Conservation (phyloP, 768 basidiomycete species). For the Hydnomerulius pinastri region DNA sequence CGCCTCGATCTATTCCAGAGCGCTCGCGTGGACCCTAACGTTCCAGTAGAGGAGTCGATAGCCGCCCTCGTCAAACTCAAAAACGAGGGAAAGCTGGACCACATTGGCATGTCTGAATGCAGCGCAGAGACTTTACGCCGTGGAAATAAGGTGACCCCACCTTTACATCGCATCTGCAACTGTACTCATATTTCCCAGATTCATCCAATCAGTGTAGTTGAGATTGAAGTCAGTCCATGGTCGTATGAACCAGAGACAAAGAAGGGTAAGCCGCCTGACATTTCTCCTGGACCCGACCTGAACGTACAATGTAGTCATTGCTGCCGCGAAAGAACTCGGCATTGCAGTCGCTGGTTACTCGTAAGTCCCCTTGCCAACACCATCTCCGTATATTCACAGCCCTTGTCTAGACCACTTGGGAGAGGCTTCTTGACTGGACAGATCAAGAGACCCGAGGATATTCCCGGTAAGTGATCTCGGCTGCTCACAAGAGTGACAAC, state of each 20-base stretch:
- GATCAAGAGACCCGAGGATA: constrained; percentile 41
- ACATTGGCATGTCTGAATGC: constrained; percentile 63
- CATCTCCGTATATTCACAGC: constrained; percentile 1
- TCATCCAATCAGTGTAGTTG: constrained; percentile 56
- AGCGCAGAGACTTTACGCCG: constrained; percentile 48
- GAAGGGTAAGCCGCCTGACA: constrained; percentile 32
- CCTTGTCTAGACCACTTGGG: constrained; percentile 48
- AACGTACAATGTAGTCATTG: constrained; percentile 41
- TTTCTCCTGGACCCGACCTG: not conserved
- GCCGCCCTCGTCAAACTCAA: constrained; percentile 44
- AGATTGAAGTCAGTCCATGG: constrained; percentile 70
- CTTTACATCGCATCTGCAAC: not conserved
- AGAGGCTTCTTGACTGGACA: constrained; percentile 54
- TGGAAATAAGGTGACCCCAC: constrained; percentile 29
- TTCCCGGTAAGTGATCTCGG: constrained; percentile 25
- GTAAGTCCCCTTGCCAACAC: constrained; percentile 27
- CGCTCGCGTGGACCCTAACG: constrained; percentile 46
- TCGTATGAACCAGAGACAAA: constrained; percentile 54
- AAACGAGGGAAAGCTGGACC: constrained; percentile 37
- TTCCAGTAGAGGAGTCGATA: constrained; percentile 48
- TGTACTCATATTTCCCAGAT: constrained; percentile 34
- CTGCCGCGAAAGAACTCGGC: constrained; percentile 53
- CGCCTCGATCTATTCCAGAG: constrained; percentile 61
- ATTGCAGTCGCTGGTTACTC: constrained; percentile 64
- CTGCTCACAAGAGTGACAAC: not conserved